Base-by-base conservation (phyloP, 2,329 filamentous ascomycete species). In the Pyrenochaeta sp. region DNA sequence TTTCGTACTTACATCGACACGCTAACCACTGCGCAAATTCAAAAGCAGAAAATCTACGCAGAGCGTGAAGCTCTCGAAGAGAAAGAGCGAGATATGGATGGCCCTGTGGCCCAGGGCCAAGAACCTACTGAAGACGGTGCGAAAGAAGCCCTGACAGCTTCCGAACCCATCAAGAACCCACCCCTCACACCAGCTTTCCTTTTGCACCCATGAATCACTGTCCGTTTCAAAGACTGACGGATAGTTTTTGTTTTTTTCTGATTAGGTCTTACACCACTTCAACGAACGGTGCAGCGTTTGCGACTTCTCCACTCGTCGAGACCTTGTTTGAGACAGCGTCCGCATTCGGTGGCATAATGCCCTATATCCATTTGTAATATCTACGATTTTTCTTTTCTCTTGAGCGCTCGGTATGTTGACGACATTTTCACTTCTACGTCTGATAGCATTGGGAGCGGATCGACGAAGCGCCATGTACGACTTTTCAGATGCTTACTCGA, bases 1-100 rank as follows among this genome's bases (percentile, higher is more conserved):
- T 98, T 97, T 78, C 84, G 90, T 55, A 98, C 93, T 0, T 99
- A 98, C 70, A 93, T 97, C 63, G 95, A 98, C 74, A 88, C 87
- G 30, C 79, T 99, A 45, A 83, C 87, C 52, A 85, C 86, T 32
- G 93, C 93, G 0, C 86, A 90, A 64, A 78, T 73, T 29, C 83
- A 87, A 49, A 92, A 90, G 72, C 83, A 85, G 40, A 88, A 88
- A 70, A 88, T 97, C 36, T 90, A 92, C 62, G 68, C 71, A 4
- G 69, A 73, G 60, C 73, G 74, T 27, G 72, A 70, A 47, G 64
- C 67, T 12, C 64, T 62, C 23, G 67, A 60, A 32, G 60, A 66
- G 33, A 63, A 64, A 42, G 40, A 50, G 21, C 32, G 43, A 2
- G 60, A 63, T 27, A 45, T 43, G 2, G 54, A 51, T 29, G 55